Percentiles rank a stretch among this genome's conserved stretches.
Evolutionary conservation across 148 eudicot genomes (phyloP).

Genomic region (Silene uniflora): DNA sequence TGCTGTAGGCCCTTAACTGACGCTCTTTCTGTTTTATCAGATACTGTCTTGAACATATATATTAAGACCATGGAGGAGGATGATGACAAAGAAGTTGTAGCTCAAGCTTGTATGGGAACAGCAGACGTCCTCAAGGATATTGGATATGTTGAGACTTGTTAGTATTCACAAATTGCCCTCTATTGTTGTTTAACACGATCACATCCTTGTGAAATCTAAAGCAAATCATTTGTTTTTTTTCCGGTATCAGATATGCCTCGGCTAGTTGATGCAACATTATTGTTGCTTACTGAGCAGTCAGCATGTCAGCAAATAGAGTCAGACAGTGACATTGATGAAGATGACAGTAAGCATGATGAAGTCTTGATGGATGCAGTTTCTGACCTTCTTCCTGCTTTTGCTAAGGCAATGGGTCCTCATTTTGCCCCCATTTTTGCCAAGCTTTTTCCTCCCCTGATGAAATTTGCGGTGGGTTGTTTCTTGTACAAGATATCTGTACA

Average conservation of each 20-base stretch:
- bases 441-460: constrained; percentile 75
- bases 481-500: not conserved
- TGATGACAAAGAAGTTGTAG: constrained; percentile 98
- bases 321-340: constrained; percentile 79
- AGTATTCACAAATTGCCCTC: constrained; percentile 29
- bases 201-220: constrained; percentile 2
- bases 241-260: constrained; percentile 55
- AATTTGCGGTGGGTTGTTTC: constrained; percentile 65
- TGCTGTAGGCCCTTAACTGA: not conserved
- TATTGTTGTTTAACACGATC: not conserved
- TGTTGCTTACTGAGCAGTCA: constrained; percentile 68
- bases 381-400: constrained; percentile 95
- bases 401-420: constrained; percentile 83
- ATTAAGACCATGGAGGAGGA: constrained; percentile 80
- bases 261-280: constrained; percentile 69
- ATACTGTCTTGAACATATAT: constrained; percentile 78
- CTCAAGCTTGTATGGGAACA: constrained; percentile 79
- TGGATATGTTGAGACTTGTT: constrained; percentile 83
- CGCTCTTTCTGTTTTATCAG: constrained; percentile 34
- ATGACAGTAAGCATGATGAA: constrained; percentile 82
- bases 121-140: constrained; percentile 69
- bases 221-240: constrained; percentile 6
- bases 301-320: constrained; percentile 78
- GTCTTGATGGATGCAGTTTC: constrained; percentile 99
- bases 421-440: constrained; percentile 77